Evolutionary conservation across 305 asterid genomes (phyloP), one percentile per base, ranked within the genome.

Genomic region (Fraxinus latifolia): DNA sequence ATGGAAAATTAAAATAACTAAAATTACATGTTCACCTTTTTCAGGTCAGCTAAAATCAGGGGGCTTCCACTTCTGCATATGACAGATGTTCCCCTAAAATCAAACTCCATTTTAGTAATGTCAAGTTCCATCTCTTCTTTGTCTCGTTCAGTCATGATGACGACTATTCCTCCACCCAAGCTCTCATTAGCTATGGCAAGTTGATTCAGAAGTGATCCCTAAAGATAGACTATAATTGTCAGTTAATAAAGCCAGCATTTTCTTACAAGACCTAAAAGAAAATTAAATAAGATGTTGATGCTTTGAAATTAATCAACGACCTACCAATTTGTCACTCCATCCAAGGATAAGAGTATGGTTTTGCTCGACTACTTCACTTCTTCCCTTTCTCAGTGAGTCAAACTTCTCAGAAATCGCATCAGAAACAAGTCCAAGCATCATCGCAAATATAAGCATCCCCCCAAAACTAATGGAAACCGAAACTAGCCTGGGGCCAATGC

Each of bases 81-180:
- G 74, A 93, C 97, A 81, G 97, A 91, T 82, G 97, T 93, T 90
- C 95, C 97, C 87, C 94, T 86, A 78, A 94, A 94, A 89, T 92
- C 92, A 84, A 94, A 94, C 86, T 94, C 97, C 98, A 94, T 94
- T 89, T 93, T 94, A 47, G 90, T 90, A 84, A 93, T 94, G 91
- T 94, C 98, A 85, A 94, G 93, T 84, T 94, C 98, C 98, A 94
- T 93, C 88, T 93, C 97, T 88, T 94, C 98, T 89, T 94, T 94
- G 95, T 94, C 98, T 31, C 92, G 95, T 84, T 94, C 98, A 70
- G 97, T 97, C 97, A 94, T 91, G 84, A 94, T 93, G 60, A 94
- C 98, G 83, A 94, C 93, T 71, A 85, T 93, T 81, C 98, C 97
- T 83, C 97, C 97, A 82, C 97, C 94, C 91, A 94, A 83, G 88